Percentiles rank a stretch among this genome's conserved stretches.
These are phyloP conservation scores for Coniochaeta ligniaria DNA, from an alignment of 2,329 filamentous ascomycete genomes.

Conservation along the genomic window DNA sequence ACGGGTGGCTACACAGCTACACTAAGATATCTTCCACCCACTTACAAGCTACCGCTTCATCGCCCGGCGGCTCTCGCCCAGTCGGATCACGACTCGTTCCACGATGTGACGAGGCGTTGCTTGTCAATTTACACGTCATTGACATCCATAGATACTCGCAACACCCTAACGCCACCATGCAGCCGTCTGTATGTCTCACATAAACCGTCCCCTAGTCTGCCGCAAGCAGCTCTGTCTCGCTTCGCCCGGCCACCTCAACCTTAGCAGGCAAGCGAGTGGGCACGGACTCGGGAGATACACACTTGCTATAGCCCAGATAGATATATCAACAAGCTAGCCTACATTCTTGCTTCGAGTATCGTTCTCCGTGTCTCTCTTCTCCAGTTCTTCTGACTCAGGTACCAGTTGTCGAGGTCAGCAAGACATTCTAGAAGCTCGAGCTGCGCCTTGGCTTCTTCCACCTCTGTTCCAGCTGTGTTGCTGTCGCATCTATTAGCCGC, in stretches of 20 bases:
- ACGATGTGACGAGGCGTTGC: background rate
- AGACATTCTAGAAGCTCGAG: background rate
- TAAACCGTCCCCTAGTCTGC: background rate
- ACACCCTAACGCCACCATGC: background rate
- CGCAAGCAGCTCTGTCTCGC: background rate
- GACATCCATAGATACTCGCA: background rate
- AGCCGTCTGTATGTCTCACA: background rate
- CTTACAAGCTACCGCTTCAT: background rate
- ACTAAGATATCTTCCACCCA: too few species aligned
- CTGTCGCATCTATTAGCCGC: slow-evolving; percentile 4
- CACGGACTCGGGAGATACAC: background rate
- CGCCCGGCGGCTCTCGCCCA: background rate
- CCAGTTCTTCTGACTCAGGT: background rate
- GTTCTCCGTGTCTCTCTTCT: background rate
- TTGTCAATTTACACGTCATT: background rate
- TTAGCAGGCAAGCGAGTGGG: background rate
- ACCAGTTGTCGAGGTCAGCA: background rate
- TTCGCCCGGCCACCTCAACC: background rate
- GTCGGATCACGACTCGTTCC: too few species aligned
- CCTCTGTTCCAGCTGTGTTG: background rate
- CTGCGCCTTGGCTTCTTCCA: background rate
- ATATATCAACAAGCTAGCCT: background rate
- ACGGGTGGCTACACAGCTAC: too few species aligned
- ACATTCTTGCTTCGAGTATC: background rate
- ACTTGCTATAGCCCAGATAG: background rate